These are phyloP conservation scores for Apiospora kogelbergensis DNA, from an alignment of 2,329 filamentous ascomycete genomes.

Conservation along the genomic window DNA sequence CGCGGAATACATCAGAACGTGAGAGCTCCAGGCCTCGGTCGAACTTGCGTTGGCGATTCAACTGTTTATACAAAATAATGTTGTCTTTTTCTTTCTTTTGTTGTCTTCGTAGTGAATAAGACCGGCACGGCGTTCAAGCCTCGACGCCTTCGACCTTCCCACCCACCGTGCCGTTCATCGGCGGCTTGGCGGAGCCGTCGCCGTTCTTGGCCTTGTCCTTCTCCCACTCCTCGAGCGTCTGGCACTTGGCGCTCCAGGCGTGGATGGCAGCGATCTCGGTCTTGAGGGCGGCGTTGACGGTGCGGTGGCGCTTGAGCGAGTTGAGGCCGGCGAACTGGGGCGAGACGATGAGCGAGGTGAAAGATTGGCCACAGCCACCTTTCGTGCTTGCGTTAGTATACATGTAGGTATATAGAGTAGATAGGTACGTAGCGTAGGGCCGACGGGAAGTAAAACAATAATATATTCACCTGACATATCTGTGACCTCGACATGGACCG, in stretches of 20 bases:
- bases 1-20: neutral
- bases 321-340: constrained; percentile 69
- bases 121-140: neutral
- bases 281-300: constrained; percentile 82
- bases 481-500: constrained; percentile 80
- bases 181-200: constrained; percentile 30
- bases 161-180: constrained; percentile 43
- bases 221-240: constrained; percentile 88
- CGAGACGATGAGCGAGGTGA: constrained; percentile 61
- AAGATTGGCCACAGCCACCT: constrained; percentile 64
- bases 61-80: neutral
- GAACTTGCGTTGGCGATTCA: neutral
- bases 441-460: neutral
- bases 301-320: constrained; percentile 79
- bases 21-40: neutral
- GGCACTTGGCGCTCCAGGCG: constrained; percentile 92
- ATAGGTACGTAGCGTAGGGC: neutral
- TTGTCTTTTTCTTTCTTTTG: neutral
- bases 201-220: constrained; percentile 47
- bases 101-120: neutral
- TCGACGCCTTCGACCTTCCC: constrained; percentile 38
- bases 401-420: neutral
- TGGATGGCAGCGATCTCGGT: constrained; percentile 88
- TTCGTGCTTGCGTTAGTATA: neutral
- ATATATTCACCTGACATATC: constrained; percentile 77